phyloP scores from a whole-genome alignment of 495 filamentous ascomycete species.

The Acidiella bohemica region DNA sequence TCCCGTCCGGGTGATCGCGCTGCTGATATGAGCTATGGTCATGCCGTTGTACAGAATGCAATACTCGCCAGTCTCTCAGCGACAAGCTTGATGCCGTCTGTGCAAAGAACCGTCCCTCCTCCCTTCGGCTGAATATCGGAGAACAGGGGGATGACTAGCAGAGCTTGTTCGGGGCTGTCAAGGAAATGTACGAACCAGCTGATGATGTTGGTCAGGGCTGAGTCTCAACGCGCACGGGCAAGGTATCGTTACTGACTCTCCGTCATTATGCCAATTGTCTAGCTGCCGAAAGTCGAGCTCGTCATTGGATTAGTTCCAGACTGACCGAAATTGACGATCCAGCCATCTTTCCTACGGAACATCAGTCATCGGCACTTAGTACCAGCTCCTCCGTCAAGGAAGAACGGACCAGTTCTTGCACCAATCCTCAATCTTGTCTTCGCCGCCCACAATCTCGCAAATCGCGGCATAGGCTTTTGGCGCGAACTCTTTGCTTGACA shows the following conservation, averaged over 20 bases:
- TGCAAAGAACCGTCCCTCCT: slow-evolving; percentile 8
- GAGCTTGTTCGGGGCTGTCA: slow-evolving; percentile 9
- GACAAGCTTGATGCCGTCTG: slow-evolving; percentile 6
- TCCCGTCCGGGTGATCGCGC: slow-evolving; percentile 7
- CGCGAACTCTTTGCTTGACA: slow-evolving; percentile 8
- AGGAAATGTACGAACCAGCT: slow-evolving; percentile 11
- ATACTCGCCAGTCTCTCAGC: too few relatives aligned
- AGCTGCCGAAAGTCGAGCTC: slow-evolving; percentile 7
- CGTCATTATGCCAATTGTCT: slow-evolving; percentile 13
- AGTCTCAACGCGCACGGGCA: background rate
- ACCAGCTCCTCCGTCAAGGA: too few relatives aligned
- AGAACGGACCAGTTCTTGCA: slow-evolving; percentile 1
- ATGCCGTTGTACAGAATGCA: too few relatives aligned
- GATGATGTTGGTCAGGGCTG: too few relatives aligned
- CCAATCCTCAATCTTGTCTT: slow-evolving; percentile 6
- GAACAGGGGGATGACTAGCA: slow-evolving; percentile 12
- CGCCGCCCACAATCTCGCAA: slow-evolving; percentile 8
- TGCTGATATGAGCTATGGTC: too few relatives aligned
- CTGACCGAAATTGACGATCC: slow-evolving; percentile 8
- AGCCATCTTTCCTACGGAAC: slow-evolving; percentile 5
- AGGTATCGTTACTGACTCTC: too few relatives aligned
- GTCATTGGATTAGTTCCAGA: slow-evolving; percentile 3
- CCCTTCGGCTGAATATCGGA: slow-evolving; percentile 12
- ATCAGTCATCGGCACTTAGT: background rate
- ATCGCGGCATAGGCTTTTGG: slow-evolving; percentile 9